Conservation (phyloP, 768 basidiomycete species). For the Russula vinacea region DNA sequence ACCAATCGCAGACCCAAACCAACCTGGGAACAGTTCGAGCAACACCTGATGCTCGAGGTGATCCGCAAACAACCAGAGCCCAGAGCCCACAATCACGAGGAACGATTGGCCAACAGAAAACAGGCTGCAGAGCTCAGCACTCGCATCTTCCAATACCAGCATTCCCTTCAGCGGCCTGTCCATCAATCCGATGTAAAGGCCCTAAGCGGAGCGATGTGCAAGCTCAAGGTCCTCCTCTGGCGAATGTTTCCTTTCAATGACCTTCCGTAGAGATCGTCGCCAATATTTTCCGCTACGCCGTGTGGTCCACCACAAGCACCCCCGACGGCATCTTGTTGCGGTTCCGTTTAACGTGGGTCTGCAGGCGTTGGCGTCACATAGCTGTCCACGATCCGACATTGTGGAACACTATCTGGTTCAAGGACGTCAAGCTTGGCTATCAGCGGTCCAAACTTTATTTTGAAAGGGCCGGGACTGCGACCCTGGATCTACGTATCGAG, state of each 20-base stretch:
- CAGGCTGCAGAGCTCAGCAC: slow-evolving; percentile 6
- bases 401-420: slow-evolving; percentile 60
- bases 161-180: background rate
- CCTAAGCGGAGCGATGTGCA: slow-evolving; percentile 17
- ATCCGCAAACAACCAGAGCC: slow-evolving; percentile 24
- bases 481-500: slow-evolving; percentile 62
- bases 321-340: slow-evolving; percentile 37
- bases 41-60: background rate
- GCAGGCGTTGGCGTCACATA: slow-evolving; percentile 38
- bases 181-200: background rate
- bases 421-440: slow-evolving; percentile 46
- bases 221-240: slow-evolving; percentile 35
- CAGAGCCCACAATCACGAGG: background rate
- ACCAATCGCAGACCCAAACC: background rate
- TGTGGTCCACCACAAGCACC: slow-evolving; percentile 45
- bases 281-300: slow-evolving; percentile 59
- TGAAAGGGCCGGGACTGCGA: slow-evolving; percentile 51
- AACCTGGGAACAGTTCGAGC: slow-evolving; percentile 14
- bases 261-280: slow-evolving; percentile 63
- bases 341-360: slow-evolving; percentile 56
- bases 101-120: background rate
- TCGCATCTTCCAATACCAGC: slow-evolving; percentile 6
- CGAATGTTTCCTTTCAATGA: slow-evolving; percentile 54
- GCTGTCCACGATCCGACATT: slow-evolving; percentile 32
- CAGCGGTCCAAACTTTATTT: slow-evolving; percentile 55